Base-by-base conservation (phyloP, 345 rosid genomes). In the Brassica incana region DNA sequence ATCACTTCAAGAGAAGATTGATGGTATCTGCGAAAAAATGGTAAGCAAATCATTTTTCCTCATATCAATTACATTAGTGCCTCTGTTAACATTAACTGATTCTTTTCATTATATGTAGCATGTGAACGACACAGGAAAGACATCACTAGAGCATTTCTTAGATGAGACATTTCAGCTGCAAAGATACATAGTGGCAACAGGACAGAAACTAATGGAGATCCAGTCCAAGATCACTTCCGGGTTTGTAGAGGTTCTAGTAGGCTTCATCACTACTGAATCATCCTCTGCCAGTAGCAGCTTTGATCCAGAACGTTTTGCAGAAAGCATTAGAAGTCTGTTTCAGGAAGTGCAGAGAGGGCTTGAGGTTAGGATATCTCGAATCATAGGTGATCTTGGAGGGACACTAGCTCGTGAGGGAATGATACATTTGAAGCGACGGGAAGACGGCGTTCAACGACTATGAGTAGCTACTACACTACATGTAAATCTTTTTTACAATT, bases 361-460 rank as follows among this genome's bases (percentile, higher is more conserved):
- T 14, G 99, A 91, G 82, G 93, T 95, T 75, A 88, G 95, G 61
- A 95, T 93, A 83, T 86, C 98, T 48, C 83, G 94, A 79, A 88
- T 85, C 52, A 93, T 93, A 0, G 99, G 98, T 61, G 98, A 95
- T 68, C 88, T 95, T 65, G 97, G 85, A 77, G 97, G 97, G 2
- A 90, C 98, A 23, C 67, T 95, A 60, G 98, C 99, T 77, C 87
- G 96, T 36, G 92, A 95, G 12, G 99, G 97, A 40, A 95, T 95
- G 85, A 85, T 77, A 73, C 85, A 86, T 32, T 78, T 86, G 76
- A 85, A 90, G 73, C 82, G 84, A 81, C 86, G 81, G 18, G 73
- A 3, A 1, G 6, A 65, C 5, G 36, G 72, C 32, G 56, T 60
- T 25, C 71, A 18, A 75, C 54, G 71, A 50, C 71, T 69, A 38